Conservation (phyloP, 1,284 basidiomycete genomes). For the Ustilago trichophora region DNA sequence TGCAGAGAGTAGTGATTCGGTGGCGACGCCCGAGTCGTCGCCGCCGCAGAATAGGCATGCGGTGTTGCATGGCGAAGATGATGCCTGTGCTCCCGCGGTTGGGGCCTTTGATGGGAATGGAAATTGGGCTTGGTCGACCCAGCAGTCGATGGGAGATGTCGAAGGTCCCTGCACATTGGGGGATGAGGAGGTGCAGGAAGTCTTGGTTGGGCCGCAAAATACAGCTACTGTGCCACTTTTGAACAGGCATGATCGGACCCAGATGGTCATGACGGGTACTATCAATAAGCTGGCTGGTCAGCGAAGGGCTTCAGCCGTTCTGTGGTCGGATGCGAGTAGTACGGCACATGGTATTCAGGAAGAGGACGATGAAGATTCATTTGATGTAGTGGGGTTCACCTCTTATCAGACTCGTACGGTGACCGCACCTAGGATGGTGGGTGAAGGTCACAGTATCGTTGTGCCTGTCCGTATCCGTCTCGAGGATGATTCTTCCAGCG, state of each 20-base stretch:
- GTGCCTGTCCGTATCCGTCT: constrained; percentile 20
- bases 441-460: constrained; percentile 13
- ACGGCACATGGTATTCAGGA: not conserved
- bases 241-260: constrained; percentile 19
- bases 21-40: constrained; percentile 22
- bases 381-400: constrained; percentile 25
- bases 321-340: not conserved
- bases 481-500: constrained; percentile 36
- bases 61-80: constrained; percentile 5
- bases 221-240: not conserved
- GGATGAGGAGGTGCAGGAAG: not conserved
- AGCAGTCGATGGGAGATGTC: not conserved
- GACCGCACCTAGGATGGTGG: not conserved
- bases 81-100: not conserved
- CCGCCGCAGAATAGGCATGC: constrained; percentile 12
- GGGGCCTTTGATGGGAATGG: constrained; percentile 18
- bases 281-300: not conserved
- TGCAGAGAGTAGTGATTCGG: constrained; percentile 25
- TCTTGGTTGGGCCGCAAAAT: too few species aligned
- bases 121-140: constrained; percentile 18
- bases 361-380: constrained; percentile 2
- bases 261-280: constrained; percentile 16
- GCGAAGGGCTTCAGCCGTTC: not conserved
- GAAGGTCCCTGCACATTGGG: not conserved
- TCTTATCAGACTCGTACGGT: constrained; percentile 7